These are phyloP conservation scores for Hyphopichia buzzinii DNA, from an alignment of 1,139 yeast genomes.

Conservation along the genomic window DNA sequence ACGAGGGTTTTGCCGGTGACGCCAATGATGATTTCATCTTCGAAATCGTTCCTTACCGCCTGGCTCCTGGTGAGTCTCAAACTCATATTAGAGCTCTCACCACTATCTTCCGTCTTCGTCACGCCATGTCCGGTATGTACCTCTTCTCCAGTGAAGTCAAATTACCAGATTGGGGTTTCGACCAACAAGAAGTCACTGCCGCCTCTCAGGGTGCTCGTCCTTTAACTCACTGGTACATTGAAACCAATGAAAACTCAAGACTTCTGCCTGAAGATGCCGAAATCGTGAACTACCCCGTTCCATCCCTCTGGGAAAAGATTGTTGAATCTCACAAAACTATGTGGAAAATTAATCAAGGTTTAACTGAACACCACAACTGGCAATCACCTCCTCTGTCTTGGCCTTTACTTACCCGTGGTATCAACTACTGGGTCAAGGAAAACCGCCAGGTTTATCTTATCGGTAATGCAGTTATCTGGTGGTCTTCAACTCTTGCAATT, in stretches of 20 bases:
- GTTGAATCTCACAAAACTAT: slow-evolving; percentile 78
- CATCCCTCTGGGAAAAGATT: slow-evolving; percentile 68
- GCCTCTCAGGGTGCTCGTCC: slow-evolving; percentile 77
- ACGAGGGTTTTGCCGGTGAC: slow-evolving; percentile 88
- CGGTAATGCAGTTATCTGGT: slow-evolving; percentile 93
- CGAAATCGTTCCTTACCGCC: slow-evolving; percentile 67
- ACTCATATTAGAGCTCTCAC: slow-evolving; percentile 71
- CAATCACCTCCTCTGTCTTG: slow-evolving; percentile 87
- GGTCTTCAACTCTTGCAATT: slow-evolving; percentile 67
- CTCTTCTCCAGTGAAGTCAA: slow-evolving; percentile 83
- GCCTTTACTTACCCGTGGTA: slow-evolving; percentile 89
- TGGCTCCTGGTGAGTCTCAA: slow-evolving; percentile 59
- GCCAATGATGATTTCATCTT: slow-evolving; percentile 93
- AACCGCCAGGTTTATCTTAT: slow-evolving; percentile 78
- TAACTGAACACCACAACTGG: slow-evolving; percentile 82
- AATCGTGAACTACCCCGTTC: slow-evolving; percentile 55
- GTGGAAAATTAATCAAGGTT: slow-evolving; percentile 89
- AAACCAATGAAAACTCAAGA: slow-evolving; percentile 57
- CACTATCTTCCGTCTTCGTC: slow-evolving; percentile 82
- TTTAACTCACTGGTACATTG: slow-evolving; percentile 85
- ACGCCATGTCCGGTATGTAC: slow-evolving; percentile 86
- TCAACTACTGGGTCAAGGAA: slow-evolving; percentile 87
- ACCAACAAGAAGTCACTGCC: slow-evolving; percentile 95
- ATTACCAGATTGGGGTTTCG: slow-evolving; percentile 94
- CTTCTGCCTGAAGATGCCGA: slow-evolving; percentile 23